Evolutionary conservation across 1,139 yeast species (phyloP), one percentile per base, ranked within the genome.

Genomic region (Geotrichum cucujoidarum): DNA sequence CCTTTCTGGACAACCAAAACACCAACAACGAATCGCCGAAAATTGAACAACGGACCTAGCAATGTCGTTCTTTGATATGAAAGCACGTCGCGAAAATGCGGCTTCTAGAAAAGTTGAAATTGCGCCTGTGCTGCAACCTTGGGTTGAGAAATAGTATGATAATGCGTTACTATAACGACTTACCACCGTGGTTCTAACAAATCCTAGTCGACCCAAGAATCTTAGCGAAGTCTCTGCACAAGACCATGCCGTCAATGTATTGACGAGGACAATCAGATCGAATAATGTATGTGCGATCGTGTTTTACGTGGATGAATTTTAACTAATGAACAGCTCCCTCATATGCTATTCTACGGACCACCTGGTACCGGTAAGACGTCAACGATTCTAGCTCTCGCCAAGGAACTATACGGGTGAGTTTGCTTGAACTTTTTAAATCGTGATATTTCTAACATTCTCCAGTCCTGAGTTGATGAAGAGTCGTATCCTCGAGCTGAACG

Each of bases 341-440:
- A 92, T 65, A 87, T 90, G 95, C 70, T 92, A 43, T 90, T 90
- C 68, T 90, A 90, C 63, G 97, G 97, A 0, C 97, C 97, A 5
- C 97, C 97, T 45, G 97, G 97, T 29, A 90, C 97, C 0, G 97
- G 97, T 53, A 90, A 90, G 61, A 90, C 97, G 0, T 88, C 97
- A 0, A 90, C 97, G 0, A 83, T 90, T 43, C 69, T 90, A 46
- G 97, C 97, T 1, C 71, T 90, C 55, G 90, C 96, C 1, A 83
- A 81, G 59, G 90, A 88, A 60, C 69, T 90, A 41, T 90, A 80
- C 61, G 97, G 88, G 51, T 48, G 31, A 13, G 48, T 34, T 6
- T 17, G 4, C 14, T n/a, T 16, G 11, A 8, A 25, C n/a, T 20
- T 17, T 35, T 14, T 18, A 3, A 16, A 4, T 21, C 18, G 31